phyloP scores from a whole-genome alignment of 2,329 filamentous ascomycete genomes.

The Atkinsonella hypoxylon region DNA sequence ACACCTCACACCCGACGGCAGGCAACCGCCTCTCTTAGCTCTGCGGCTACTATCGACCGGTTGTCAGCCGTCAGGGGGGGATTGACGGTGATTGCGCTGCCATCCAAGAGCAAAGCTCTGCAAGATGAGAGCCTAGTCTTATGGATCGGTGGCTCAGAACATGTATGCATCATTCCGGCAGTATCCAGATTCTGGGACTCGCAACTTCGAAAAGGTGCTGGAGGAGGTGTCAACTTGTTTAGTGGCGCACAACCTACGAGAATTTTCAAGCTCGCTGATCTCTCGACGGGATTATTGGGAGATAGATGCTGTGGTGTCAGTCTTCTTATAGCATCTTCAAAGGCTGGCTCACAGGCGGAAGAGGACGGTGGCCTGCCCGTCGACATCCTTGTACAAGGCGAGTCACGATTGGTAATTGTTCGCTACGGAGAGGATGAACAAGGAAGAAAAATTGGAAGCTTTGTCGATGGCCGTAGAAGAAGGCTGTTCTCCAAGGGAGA shows the following conservation, averaged over 20 bases:
- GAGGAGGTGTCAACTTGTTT: conserved; percentile 43
- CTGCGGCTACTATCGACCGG: conserved; percentile 34
- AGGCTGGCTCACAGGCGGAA: conserved; percentile 10
- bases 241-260: conserved; percentile 40
- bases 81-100: conserved; percentile 35
- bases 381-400: conserved; percentile 43
- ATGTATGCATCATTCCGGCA: conserved; percentile 43
- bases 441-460: conserved; percentile 30
- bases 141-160: conserved; percentile 44
- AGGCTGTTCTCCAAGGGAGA: conserved; percentile 26
- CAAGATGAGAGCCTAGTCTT: conserved; percentile 43
- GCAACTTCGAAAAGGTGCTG: conserved; percentile 38
- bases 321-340: conserved; percentile 27
- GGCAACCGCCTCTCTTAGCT: conserved; percentile 32
- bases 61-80: conserved; percentile 40
- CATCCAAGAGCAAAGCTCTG: conserved; percentile 28
- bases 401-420: conserved; percentile 42
- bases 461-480: conserved; percentile 21
- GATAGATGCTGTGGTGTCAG: conserved; percentile 43
- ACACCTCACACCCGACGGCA: conserved; percentile 49
- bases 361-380: conserved; percentile 33
- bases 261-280: conserved; percentile 43
- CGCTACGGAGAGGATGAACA: conserved; percentile 39
- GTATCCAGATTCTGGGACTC: conserved; percentile 48
- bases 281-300: conserved; percentile 41